A percentile compares a stretch with the other conserved stretches of the same genome.
Conservation (phyloP, 176 grass and related monocot genomes). For the Carex scoparia region DNA sequence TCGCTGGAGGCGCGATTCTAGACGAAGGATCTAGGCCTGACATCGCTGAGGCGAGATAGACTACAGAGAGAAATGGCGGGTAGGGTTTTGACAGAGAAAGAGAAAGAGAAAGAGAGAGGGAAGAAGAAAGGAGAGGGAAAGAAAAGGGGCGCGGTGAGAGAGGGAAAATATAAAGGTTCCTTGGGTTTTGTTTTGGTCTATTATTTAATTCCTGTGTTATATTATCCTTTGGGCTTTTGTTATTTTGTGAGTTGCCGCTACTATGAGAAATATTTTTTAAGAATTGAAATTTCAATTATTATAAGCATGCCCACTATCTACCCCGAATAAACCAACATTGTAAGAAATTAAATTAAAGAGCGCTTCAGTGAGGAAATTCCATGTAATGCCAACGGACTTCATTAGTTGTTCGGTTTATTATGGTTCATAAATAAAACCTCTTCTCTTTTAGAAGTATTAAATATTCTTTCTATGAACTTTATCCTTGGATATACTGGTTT, state of each 20-base stretch:
- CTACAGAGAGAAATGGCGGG: not conserved
- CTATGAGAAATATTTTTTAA: too few relatives aligned
- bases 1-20: slow-evolving; percentile 32
- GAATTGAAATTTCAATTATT: too few relatives aligned
- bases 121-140: slow-evolving; percentile 17
- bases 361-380: too few relatives aligned
- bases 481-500: too few relatives aligned
- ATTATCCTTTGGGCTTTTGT: not conserved
- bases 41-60: not conserved
- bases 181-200: not conserved
- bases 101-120: slow-evolving; percentile 17
- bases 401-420: too few relatives aligned
- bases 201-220: not conserved
- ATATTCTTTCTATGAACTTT: not conserved
- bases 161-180: slow-evolving; percentile 38
- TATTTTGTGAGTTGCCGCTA: not conserved
- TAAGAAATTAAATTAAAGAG: too few relatives aligned
- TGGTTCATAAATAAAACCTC: too few relatives aligned
- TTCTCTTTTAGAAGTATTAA: not conserved
- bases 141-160: slow-evolving; percentile 30
- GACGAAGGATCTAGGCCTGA: slow-evolving; percentile 33
- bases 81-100: slow-evolving; percentile 27
- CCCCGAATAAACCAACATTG: too few relatives aligned
- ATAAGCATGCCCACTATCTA: too few relatives aligned
- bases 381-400: too few relatives aligned